Evolutionary conservation across 2,329 filamentous ascomycete species (phyloP), one percentile per base, ranked within the genome.

Genomic region (Fusarium sororula): DNA sequence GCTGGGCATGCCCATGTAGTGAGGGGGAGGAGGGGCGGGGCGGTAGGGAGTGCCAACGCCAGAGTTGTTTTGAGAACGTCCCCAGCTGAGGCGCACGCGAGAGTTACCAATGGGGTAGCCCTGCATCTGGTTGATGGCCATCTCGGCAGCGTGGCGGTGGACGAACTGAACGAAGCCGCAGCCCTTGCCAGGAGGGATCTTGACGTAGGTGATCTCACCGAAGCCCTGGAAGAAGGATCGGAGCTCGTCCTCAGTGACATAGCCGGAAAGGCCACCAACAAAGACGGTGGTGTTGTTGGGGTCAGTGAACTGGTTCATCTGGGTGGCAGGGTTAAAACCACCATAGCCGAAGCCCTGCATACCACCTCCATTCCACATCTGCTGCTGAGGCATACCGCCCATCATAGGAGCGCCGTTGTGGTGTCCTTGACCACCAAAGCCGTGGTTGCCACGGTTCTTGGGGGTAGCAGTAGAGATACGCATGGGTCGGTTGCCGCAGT

Each of bases 91-190:
- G 80, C 96, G 95, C 68, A 99, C 96, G 76, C 96, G 95, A 53
- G 96, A 98, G 89, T 99, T 99, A 63, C 96, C 96, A 80, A 99
- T 99, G 30, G 96, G 96, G 83, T 99, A 99, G 70, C 96, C 96
- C 86, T 99, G 96, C 96, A 99, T 99, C 86, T 99, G 96, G 87
- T 99, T 99, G 90, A 99, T 99, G 77, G 96, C 96, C 96, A 99
- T 99, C 87, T 99, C 96, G 20, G 96, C 96, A 60, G 96, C 96
- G 81, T 99, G 96, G 76, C 96, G 95, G 87, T 99, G 96, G 65
- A 99, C 96, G 79, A 99, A 99, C 85, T 99, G 96, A 68, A 99
- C 96, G 82, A 99, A 99, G 66, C 96, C 96, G 81, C 96, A 99
- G 78, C 96, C 96, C 90, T 99, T 99, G 86, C 96, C 96, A 75